A percentile compares a stretch with the other conserved stretches of the same genome.
These are phyloP conservation scores for Apiotrichum laibachii DNA, from an alignment of 1,284 basidiomycete genomes.

Conservation along the genomic window DNA sequence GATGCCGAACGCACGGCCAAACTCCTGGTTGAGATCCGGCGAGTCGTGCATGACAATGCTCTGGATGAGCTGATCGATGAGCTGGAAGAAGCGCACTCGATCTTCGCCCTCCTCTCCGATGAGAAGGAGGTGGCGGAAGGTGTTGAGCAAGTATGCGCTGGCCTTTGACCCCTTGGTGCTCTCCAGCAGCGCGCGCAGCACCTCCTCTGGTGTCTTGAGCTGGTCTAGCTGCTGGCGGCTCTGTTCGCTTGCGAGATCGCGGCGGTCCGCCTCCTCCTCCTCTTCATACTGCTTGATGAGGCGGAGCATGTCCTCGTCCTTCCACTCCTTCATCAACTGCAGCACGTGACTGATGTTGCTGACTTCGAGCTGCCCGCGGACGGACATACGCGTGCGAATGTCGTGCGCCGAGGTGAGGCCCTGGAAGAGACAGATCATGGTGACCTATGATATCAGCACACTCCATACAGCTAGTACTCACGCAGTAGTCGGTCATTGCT, in stretches of 20 bases:
- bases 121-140: constrained; percentile 87
- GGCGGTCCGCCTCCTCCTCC: constrained; percentile 74
- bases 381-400: constrained; percentile 42
- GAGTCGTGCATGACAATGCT: constrained; percentile 88
- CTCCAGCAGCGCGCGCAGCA: constrained; percentile 75
- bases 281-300: constrained; percentile 68
- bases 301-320: constrained; percentile 60
- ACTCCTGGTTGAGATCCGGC: constrained; percentile 65
- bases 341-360: constrained; percentile 77
- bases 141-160: constrained; percentile 81
- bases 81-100: constrained; percentile 82
- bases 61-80: constrained; percentile 88
- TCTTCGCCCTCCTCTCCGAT: constrained; percentile 83
- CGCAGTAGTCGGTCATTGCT: constrained; percentile 39
- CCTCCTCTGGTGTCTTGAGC: constrained; percentile 77
- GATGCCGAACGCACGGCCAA: constrained; percentile 80
- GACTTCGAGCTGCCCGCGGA: constrained; percentile 74
- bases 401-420: constrained; percentile 33
- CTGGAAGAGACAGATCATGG: constrained; percentile 34
- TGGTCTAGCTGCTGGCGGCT: constrained; percentile 69
- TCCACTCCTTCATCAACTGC: constrained; percentile 66
- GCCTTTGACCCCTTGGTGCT: constrained; percentile 75
- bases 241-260: constrained; percentile 69
- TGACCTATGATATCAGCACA: constrained; percentile 21
- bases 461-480: constrained; percentile 20